Conservation (phyloP, 2,329 filamentous ascomycete genomes). For the Aspergillus fumigatus region DNA sequence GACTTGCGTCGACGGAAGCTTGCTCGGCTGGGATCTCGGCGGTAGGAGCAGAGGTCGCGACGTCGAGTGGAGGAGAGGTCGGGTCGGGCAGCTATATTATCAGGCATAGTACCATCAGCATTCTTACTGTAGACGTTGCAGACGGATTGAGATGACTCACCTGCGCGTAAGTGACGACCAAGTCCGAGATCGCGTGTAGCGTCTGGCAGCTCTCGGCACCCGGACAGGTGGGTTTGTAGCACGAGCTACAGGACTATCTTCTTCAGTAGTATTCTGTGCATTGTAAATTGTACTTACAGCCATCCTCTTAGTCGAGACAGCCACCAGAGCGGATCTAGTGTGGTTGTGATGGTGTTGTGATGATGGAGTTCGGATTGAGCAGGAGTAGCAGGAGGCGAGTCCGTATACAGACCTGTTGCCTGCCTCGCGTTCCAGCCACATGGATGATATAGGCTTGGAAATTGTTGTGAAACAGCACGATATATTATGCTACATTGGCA, state of each 20-base stretch:
- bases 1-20: background rate
- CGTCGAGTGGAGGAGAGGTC: background rate
- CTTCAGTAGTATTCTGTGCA: background rate
- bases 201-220: background rate
- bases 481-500: background rate
- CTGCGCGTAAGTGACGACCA: background rate
- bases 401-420: background rate
- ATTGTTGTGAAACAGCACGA: background rate
- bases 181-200: background rate
- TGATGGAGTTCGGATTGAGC: background rate
- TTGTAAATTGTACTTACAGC: background rate
- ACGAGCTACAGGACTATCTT: background rate
- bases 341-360: background rate
- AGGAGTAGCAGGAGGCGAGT: background rate
- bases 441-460: background rate
- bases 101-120: background rate
- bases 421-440: background rate
- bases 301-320: background rate
- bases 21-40: background rate
- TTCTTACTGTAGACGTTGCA: background rate
- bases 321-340: background rate
- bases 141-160: too few species aligned
- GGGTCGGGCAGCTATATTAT: background rate
- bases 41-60: background rate
- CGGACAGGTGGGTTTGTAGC: background rate